These are phyloP conservation scores for Chaetoceros tenuissimus DNA, from an alignment of 108 stramenopile species.

Conservation along the genomic window DNA sequence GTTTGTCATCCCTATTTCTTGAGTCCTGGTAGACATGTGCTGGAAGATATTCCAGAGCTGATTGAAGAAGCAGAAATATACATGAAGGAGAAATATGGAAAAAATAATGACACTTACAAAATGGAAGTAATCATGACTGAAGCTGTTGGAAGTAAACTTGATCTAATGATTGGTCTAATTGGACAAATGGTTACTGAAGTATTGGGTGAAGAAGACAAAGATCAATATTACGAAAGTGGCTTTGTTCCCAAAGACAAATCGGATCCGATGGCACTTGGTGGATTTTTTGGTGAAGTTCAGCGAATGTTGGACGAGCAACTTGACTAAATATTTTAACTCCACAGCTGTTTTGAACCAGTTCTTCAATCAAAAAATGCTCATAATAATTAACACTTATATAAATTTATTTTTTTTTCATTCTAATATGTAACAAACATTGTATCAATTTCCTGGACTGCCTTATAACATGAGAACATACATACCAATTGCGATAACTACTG, in stretches of 20 bases:
- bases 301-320: neutral
- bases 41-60: constrained; percentile 79
- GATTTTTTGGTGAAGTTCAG: neutral
- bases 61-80: constrained; percentile 49
- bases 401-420: too few relatives aligned
- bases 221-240: neutral
- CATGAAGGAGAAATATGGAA: neutral
- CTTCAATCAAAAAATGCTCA: too few relatives aligned
- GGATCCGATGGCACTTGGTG: neutral
- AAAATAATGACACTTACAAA: constrained; percentile 20
- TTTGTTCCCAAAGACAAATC: neutral
- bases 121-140: constrained; percentile 38
- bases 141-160: constrained; percentile 40
- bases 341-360: neutral
- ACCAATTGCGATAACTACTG: too few relatives aligned
- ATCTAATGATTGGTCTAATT: constrained; percentile 44
- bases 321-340: neutral
- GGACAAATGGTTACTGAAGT: neutral
- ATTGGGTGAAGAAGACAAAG: neutral
- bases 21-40: constrained; percentile 79
- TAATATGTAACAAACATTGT: too few relatives aligned
- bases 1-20: constrained; percentile 91
- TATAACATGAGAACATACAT: too few relatives aligned
- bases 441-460: too few relatives aligned
- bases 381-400: too few relatives aligned